phyloP scores from a whole-genome alignment of 1,284 basidiomycete species.

The Cutaneotrichosporon cyanovorans region DNA sequence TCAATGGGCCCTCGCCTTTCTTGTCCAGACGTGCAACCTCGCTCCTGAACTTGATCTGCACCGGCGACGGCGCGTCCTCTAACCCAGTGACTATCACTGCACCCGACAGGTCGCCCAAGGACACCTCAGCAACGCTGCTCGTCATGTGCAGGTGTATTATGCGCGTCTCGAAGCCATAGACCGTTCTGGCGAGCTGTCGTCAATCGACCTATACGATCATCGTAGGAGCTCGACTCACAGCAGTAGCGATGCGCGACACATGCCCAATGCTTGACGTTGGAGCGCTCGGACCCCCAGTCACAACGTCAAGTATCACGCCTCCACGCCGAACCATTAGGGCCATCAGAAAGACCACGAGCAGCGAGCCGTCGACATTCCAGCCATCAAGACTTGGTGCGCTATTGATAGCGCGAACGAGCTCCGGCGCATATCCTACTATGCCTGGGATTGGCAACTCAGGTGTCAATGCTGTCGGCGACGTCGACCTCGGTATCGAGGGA shows the following conservation, averaged over 20 bases:
- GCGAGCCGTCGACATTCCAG: slow-evolving; percentile 24
- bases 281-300: neutral
- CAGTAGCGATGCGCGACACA: neutral
- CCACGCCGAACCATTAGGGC: slow-evolving; percentile 29
- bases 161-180: slow-evolving; percentile 26
- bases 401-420: slow-evolving; percentile 6
- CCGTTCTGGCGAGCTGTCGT: slow-evolving; percentile 18
- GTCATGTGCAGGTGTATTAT: slow-evolving; percentile 10
- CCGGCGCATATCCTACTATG: slow-evolving; percentile 3
- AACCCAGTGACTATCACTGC: slow-evolving; percentile 31
- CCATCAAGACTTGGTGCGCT: slow-evolving; percentile 7
- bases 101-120: slow-evolving; percentile 4
- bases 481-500: neutral
- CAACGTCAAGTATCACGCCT: slow-evolving; percentile 31
- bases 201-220: neutral
- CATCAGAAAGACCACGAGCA: slow-evolving; percentile 32
- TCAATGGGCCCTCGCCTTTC: slow-evolving; percentile 14
- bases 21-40: slow-evolving; percentile 1
- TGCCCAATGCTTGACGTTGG: neutral
- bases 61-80: slow-evolving; percentile 23
- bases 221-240: neutral
- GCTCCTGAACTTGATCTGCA: slow-evolving; percentile 23
- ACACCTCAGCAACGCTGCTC: slow-evolving; percentile 1
- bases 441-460: slow-evolving; percentile 13
- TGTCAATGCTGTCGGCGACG: neutral